A percentile compares a stretch with the other conserved stretches of the same genome.
Evolutionary conservation across 2,329 filamentous ascomycete genomes (phyloP).

Genomic region (Corynespora cassiicola): DNA sequence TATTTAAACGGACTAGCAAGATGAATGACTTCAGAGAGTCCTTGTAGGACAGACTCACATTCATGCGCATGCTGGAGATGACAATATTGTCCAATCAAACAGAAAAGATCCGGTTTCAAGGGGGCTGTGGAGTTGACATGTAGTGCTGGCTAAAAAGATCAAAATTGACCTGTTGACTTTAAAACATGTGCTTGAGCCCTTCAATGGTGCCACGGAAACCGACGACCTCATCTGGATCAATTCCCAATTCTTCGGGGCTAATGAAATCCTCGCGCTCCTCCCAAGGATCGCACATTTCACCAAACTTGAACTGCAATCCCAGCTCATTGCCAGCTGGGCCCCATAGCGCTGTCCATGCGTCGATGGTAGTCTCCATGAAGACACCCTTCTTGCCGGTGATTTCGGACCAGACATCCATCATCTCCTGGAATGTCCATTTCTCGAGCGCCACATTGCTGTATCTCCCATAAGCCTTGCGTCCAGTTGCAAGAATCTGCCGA

Average conservation of each 20-base stretch:
- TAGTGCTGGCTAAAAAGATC: too few species aligned
- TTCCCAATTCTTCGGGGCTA: conserved; percentile 28
- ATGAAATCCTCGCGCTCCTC: conserved; percentile 27
- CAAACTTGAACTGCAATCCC: conserved; percentile 32
- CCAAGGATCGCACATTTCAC: conserved; percentile 34
- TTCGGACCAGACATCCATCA: conserved; percentile 32
- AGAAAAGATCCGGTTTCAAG: too few species aligned
- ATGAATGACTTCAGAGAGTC: too few species aligned
- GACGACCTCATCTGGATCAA: conserved; percentile 29
- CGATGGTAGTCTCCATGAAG: conserved; percentile 23
- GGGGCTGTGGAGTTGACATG: too few species aligned
- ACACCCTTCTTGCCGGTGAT: conserved; percentile 35
- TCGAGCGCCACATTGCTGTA: conserved; percentile 34
- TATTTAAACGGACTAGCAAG: too few species aligned
- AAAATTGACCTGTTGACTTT: too few species aligned
- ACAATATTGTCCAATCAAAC: too few species aligned
- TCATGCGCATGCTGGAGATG: too few species aligned
- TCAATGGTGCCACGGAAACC: conserved; percentile 28
- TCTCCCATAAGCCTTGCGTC: conserved; percentile 23
- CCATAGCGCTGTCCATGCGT: conserved; percentile 25
- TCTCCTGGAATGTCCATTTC: conserved; percentile 31
- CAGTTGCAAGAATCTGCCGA: conserved; percentile 27
- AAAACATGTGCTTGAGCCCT: conserved; percentile 7
- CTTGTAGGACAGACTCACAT: too few species aligned
- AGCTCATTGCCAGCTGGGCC: conserved; percentile 30